Conservation (phyloP, 805 yeast species). For the Hemisphaericaspora nanyangensis region DNA sequence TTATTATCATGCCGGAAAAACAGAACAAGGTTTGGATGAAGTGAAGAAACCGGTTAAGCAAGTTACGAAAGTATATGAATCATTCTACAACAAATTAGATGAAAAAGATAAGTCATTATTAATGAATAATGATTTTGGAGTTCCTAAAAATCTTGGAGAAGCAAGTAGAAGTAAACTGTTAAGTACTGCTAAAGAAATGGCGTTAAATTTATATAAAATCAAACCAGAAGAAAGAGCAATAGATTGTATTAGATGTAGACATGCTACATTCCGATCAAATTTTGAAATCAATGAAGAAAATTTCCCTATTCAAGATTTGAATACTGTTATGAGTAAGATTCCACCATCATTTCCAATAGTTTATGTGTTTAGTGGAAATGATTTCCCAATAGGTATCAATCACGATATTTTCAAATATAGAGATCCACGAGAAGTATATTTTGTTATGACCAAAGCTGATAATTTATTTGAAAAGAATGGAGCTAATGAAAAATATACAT, state of each 20-base stretch:
- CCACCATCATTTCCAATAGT: slow-evolving; percentile 48
- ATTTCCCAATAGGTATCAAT: slow-evolving; percentile 65
- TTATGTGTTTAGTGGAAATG: slow-evolving; percentile 62
- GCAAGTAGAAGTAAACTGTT: neutral
- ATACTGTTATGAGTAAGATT: slow-evolving; percentile 20
- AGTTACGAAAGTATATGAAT: slow-evolving; percentile 23
- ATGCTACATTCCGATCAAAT: slow-evolving; percentile 43
- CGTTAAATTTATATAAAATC: neutral
- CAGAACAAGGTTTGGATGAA: neutral
- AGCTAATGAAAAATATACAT: slow-evolving; percentile 21
- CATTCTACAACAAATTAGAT: slow-evolving; percentile 14
- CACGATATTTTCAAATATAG: slow-evolving; percentile 29
- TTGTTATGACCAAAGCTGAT: slow-evolving; percentile 44
- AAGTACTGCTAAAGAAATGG: neutral
- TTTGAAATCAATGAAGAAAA: slow-evolving; percentile 29
- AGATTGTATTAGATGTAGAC: slow-evolving; percentile 55
- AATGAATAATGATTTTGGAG: slow-evolving; percentile 14
- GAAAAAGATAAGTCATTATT: slow-evolving; percentile 26
- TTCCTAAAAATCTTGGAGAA: neutral
- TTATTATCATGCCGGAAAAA: slow-evolving; percentile 24
- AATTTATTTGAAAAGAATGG: slow-evolving; percentile 33
- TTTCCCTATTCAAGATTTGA: slow-evolving; percentile 21
- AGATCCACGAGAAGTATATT: slow-evolving; percentile 31
- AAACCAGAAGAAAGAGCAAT: slow-evolving; percentile 7
- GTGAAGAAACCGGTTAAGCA: slow-evolving; percentile 8